Evolutionary conservation across 1,139 yeast species (phyloP), one percentile per base, ranked within the genome.

Genomic region (Casaregolazyma lundiana): DNA sequence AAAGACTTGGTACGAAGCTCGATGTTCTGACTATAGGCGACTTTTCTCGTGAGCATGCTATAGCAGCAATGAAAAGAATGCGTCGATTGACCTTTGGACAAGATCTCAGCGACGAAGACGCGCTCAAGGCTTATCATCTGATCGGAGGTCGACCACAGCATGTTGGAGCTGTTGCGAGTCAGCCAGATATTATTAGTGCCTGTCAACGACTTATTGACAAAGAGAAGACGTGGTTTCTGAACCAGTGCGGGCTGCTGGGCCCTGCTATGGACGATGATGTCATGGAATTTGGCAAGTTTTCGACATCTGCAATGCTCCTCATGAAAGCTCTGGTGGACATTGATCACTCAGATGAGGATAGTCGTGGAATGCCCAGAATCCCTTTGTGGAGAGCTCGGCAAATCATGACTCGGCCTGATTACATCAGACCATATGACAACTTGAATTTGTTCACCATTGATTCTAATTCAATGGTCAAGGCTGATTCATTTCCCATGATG

Each of bases 101-200:
- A 13, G 56, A 59, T 0, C 54, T 68, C 17, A 57, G 68, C 22
- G 70, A 69, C 6, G 68, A 63, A 1, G 53, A 63, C 1, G 80
- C 88, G 19, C 69, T 76, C 47, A 68, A 75, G 37, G 75, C 85
- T 3, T 86, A 84, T 63, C 80, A 81, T 53, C 67, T 85, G 37
- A 79, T 86, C 45, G 95, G 95, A 3, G 95, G 95, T 1, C 72
- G 95, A 41, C 90, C 95, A 0, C 95, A 86, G 62, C 94, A 85
- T 61, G 68, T 86, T 6, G 77, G 85, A 2, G 83, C 82, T 46
- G 94, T 84, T 7, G 84, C 92, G 0, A 72, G 84, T 22, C 85
- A 82, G 49, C 59, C 62, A 7, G 81, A 85, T 59, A 72, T 83
- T 57, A 59, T 82, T 35, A 66, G 68, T 30, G 89, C 90, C 0